Conservation (phyloP, 345 rosid species). For the Jatropha curcas region DNA sequence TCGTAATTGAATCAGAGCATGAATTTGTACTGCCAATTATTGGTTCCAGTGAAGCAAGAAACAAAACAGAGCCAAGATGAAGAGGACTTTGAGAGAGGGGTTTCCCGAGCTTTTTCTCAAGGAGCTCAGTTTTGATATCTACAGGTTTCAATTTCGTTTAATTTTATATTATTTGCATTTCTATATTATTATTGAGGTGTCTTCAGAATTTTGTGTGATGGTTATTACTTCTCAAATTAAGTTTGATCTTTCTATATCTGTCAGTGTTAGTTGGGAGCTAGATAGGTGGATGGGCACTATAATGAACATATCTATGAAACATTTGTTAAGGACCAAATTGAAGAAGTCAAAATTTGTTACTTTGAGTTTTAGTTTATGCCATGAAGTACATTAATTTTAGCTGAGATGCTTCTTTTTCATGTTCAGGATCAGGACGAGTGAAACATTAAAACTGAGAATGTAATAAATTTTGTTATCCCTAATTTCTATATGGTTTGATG, state of each 20-base stretch:
- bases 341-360: too few relatives aligned
- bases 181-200: background rate
- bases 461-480: background rate
- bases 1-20: constrained; percentile 39
- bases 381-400: too few relatives aligned
- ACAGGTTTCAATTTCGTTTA: constrained; percentile 51
- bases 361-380: background rate
- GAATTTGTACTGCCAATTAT: constrained; percentile 46
- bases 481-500: background rate
- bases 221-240: background rate
- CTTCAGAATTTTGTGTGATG: background rate
- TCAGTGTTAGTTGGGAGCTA: background rate
- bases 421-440: background rate
- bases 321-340: too few relatives aligned
- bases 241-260: too few relatives aligned
- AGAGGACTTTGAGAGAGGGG: constrained; percentile 70
- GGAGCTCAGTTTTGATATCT: constrained; percentile 72
- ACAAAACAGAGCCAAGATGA: constrained; percentile 47
- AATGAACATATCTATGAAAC: too few relatives aligned
- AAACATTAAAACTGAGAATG: background rate
- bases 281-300: too few relatives aligned
- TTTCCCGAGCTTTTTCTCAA: constrained; percentile 59
- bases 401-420: background rate
- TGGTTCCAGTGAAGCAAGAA: constrained; percentile 59
- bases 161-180: background rate